Conservation (phyloP, 257 asterid genomes). For the Catharanthus roseus region DNA sequence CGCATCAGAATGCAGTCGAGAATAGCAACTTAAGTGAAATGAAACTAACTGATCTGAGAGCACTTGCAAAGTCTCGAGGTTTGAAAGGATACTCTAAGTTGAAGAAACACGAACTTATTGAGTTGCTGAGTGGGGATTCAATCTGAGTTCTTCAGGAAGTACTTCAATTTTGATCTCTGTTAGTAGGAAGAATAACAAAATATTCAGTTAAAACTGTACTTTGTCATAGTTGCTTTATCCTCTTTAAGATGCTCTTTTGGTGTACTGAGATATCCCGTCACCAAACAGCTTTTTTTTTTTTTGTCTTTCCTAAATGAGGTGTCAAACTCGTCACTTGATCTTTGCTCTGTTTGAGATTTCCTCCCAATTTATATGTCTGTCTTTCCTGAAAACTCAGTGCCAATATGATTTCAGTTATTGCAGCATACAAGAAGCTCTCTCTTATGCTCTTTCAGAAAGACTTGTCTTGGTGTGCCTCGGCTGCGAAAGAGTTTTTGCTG, state of each 20-base stretch:
- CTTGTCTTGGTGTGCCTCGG: background rate
- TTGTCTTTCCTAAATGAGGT: too few relatives aligned
- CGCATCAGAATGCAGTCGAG: constrained; percentile 5
- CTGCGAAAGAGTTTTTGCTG: background rate
- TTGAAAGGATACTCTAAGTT: constrained; percentile 34
- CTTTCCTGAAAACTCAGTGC: background rate
- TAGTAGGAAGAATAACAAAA: background rate
- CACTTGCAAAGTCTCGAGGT: constrained; percentile 35
- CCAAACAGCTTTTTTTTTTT: too few relatives aligned
- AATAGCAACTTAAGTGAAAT: constrained; percentile 22
- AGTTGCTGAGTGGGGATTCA: constrained; percentile 31
- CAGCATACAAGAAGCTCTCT: background rate
- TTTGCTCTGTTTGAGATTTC: background rate
- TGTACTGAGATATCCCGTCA: background rate
- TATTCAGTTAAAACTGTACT: constrained; percentile 1
- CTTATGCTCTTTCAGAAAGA: background rate
- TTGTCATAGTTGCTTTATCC: background rate
- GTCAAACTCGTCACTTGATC: background rate
- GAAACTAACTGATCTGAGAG: constrained; percentile 34
- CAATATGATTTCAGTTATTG: background rate
- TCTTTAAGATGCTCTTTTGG: constrained; percentile 2
- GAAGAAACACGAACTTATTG: constrained; percentile 33
- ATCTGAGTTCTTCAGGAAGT: constrained; percentile 8
- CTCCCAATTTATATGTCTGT: background rate
- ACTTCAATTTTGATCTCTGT: background rate